Percentiles rank a stretch among this genome's conserved stretches.
phyloP scores from a whole-genome alignment of 768 basidiomycete genomes.

The Leucosporidium yakuticum region DNA sequence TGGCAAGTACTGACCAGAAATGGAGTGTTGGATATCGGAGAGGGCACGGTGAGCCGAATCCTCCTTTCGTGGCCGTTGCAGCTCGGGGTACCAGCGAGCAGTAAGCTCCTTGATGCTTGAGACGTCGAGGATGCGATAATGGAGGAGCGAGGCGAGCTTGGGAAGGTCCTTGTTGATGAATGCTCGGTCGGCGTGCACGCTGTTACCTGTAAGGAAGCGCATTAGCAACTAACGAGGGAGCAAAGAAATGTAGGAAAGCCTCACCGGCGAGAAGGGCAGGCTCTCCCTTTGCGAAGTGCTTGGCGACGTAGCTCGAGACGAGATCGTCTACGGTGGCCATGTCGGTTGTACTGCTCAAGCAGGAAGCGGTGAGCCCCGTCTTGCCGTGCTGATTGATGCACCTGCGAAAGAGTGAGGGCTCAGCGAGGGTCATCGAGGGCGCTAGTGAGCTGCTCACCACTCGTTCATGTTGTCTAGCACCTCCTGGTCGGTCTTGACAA shows the following conservation, averaged over 20 bases:
- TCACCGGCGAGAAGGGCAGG: slow-evolving; percentile 23
- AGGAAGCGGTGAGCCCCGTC: slow-evolving; percentile 44
- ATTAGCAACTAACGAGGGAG: slow-evolving; percentile 34
- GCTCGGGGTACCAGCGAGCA: slow-evolving; percentile 42
- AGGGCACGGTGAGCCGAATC: slow-evolving; percentile 30
- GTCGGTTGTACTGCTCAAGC: slow-evolving; percentile 41
- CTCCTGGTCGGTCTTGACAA: slow-evolving; percentile 44
- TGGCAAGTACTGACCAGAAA: slow-evolving; percentile 9
- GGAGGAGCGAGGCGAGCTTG: slow-evolving; percentile 41
- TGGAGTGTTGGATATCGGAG: slow-evolving; percentile 28
- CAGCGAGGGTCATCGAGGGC: not conserved
- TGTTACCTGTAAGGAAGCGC: slow-evolving; percentile 23
- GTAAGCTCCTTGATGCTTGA: slow-evolving; percentile 40
- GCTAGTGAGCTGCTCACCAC: slow-evolving; percentile 39
- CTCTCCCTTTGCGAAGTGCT: slow-evolving; percentile 36
- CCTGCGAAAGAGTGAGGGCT: slow-evolving; percentile 8
- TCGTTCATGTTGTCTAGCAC: slow-evolving; percentile 46
- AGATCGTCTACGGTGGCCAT: slow-evolving; percentile 40
- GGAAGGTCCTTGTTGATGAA: slow-evolving; percentile 41
- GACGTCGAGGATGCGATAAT: slow-evolving; percentile 45
- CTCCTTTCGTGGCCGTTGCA: slow-evolving; percentile 16
- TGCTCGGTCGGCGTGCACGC: slow-evolving; percentile 32
- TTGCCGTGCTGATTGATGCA: slow-evolving; percentile 33
- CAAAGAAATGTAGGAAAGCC: not conserved
- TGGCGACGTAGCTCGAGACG: slow-evolving; percentile 42